These are phyloP conservation scores for Amanita muscaria DNA, from an alignment of 768 basidiomycete species.

Conservation along the genomic window DNA sequence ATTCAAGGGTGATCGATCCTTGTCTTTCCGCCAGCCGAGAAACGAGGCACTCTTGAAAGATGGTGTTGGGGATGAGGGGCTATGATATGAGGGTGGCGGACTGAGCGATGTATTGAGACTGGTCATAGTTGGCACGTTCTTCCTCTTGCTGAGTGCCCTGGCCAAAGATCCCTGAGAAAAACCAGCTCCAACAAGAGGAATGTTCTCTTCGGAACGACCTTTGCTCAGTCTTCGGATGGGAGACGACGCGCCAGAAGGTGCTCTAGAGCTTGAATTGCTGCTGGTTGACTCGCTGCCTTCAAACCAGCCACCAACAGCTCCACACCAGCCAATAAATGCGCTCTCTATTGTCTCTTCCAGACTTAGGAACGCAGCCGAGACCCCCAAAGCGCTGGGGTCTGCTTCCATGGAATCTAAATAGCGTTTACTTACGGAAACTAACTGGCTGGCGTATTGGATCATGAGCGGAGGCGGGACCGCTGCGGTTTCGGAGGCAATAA, in stretches of 20 bases:
- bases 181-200: background rate
- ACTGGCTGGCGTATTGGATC: slow-evolving; percentile 39
- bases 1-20: slow-evolving; percentile 3
- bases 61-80: slow-evolving; percentile 4
- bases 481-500: slow-evolving; percentile 29
- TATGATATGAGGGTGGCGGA: background rate
- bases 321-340: slow-evolving; percentile 54
- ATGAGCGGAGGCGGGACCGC: slow-evolving; percentile 44
- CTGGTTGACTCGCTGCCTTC: slow-evolving; percentile 8
- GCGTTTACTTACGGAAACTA: slow-evolving; percentile 41
- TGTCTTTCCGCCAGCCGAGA: slow-evolving; percentile 10
- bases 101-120: background rate
- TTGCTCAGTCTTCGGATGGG: slow-evolving; percentile 8
- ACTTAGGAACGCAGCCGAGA: slow-evolving; percentile 50
- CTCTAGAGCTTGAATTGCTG: slow-evolving; percentile 6
- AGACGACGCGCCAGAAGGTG: background rate
- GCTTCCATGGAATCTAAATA: slow-evolving; percentile 41
- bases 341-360: slow-evolving; percentile 43
- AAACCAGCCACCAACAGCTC: slow-evolving; percentile 44
- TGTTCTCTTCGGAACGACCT: slow-evolving; percentile 5
- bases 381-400: slow-evolving; percentile 60
- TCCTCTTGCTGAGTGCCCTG: slow-evolving; percentile 16
- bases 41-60: slow-evolving; percentile 7
- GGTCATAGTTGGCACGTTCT: slow-evolving; percentile 16
- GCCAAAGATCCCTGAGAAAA: slow-evolving; percentile 2